phyloP scores from a whole-genome alignment of 148 eudicot genomes.

The Rhododendron henanense region DNA sequence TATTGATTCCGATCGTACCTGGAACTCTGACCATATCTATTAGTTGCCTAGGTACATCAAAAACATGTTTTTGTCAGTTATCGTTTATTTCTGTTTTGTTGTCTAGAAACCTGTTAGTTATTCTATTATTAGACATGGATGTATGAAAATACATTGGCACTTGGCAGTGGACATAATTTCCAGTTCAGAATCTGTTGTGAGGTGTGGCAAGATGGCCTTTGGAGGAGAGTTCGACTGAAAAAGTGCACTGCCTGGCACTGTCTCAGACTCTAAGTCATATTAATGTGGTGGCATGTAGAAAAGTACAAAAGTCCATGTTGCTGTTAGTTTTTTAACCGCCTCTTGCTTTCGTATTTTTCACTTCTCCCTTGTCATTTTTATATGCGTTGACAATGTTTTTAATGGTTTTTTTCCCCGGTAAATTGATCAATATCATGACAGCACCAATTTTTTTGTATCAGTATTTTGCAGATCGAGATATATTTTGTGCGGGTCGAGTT shows the following conservation, averaged over 20 bases:
- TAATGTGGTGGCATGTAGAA: not conserved
- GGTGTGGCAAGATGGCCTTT: not conserved
- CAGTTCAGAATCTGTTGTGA: not conserved
- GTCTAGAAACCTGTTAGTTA: not conserved
- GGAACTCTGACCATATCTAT: not conserved
- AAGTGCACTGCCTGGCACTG: not conserved
- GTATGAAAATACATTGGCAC: not conserved
- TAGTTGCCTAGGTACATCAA: not conserved
- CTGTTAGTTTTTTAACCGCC: not conserved
- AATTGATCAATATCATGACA: not conserved
- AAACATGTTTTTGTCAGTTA: not conserved
- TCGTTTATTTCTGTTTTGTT: not conserved
- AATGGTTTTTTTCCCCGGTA: not conserved
- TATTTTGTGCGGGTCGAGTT: constrained; percentile 98
- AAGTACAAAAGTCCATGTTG: not conserved
- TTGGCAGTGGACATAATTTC: not conserved
- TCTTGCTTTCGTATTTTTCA: not conserved
- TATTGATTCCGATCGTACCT: not conserved
- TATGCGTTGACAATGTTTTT: not conserved
- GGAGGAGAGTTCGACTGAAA: not conserved
- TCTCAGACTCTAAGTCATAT: not conserved
- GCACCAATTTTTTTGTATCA: constrained; percentile 24
- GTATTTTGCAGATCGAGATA: constrained; percentile 99
- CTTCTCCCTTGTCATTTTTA: not conserved
- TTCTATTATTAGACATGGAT: not conserved